These are phyloP conservation scores for Fusarium sublunatum DNA, from an alignment of 2,329 filamentous ascomycete genomes.

Conservation along the genomic window DNA sequence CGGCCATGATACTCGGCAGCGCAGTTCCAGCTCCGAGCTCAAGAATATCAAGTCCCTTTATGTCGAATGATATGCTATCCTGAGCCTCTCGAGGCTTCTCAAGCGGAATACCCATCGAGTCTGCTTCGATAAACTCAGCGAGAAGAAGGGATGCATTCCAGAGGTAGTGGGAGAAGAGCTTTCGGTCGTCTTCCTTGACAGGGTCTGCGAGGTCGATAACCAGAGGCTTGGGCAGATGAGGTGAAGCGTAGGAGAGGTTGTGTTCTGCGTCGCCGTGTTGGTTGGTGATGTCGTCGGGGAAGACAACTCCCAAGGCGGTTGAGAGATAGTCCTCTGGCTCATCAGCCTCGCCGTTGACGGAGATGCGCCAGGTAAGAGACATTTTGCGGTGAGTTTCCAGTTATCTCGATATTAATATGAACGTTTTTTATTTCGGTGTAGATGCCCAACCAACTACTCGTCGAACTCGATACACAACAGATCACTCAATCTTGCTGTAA, in stretches of 20 bases:
- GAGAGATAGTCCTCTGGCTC: slow-evolving; percentile 70
- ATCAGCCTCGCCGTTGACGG: slow-evolving; percentile 39
- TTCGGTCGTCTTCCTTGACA: slow-evolving; percentile 63
- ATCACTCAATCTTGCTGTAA: slow-evolving; percentile 16
- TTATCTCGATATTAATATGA: background rate
- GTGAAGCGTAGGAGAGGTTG: slow-evolving; percentile 69
- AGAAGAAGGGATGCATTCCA: slow-evolving; percentile 74
- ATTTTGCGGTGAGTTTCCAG: slow-evolving; percentile 48
- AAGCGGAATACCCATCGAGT: slow-evolving; percentile 50
- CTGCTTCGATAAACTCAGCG: slow-evolving; percentile 66
- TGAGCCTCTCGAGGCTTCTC: slow-evolving; percentile 26
- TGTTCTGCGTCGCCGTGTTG: slow-evolving; percentile 72
- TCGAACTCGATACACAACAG: background rate
- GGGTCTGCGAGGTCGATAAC: slow-evolving; percentile 61
- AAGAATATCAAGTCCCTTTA: slow-evolving; percentile 64
- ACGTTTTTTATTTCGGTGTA: background rate
- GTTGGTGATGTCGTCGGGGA: slow-evolving; percentile 74
- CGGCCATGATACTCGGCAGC: slow-evolving; percentile 62
- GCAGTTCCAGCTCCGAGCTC: slow-evolving; percentile 77
- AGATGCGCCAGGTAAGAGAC: slow-evolving; percentile 56
- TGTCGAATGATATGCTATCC: slow-evolving; percentile 53
- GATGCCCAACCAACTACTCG: slow-evolving; percentile 10
- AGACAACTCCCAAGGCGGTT: slow-evolving; percentile 70
- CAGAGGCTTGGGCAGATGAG: slow-evolving; percentile 59
- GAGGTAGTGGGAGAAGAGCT: slow-evolving; percentile 76